Evolutionary conservation across 768 basidiomycete species (phyloP), one percentile per base, ranked within the genome.

Genomic region (Sporobolomyces roseus): DNA sequence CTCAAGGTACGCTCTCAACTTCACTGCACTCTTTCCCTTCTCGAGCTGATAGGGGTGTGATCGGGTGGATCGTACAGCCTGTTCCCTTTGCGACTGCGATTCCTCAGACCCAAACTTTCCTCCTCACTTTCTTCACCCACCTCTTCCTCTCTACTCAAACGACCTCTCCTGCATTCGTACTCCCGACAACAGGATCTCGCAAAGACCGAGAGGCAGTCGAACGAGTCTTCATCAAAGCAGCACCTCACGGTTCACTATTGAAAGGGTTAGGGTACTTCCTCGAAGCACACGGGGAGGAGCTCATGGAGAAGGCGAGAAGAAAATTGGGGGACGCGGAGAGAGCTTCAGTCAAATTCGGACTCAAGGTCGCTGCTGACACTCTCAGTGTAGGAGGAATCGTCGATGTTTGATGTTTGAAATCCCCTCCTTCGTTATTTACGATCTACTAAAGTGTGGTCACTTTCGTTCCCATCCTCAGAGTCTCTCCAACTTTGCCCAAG

Each of bases 11-110:
- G 78, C 43, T 46, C 9, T 9, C 38, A 9, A 9, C 38, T 55
- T 23, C 53, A 19, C 53, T 13, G 30, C 36, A 21, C 53, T 55
- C 16, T 41, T 9, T 41, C 38, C 17, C 38, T 41, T 41, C 38
- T 41, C 10, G 9, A 41, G 38, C 38, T 41, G 17, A 41, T 41
- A 9, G 10, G 10, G 5, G 10, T 7, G 29, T 53, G n/a, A n/a
- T n/a, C n/a, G n/a, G n/a, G n/a, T n/a, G n/a, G n/a, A n/a, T n/a
- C n/a, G n/a, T n/a, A 30, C 32, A 94, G 92, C 90, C 93, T 23
- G 83, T 98, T 52, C 90, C 94, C 76, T 97, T 98, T 76, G 88
- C 86, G 0, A 66, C 80, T 1, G 83, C 94, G 55, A 87, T 89
- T 70, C 78, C 84, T 7, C 83, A 83, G 64, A 84, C 88, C 9